Base-by-base conservation (phyloP, 2,329 filamentous ascomycete species). In the Chaetomium sp. region DNA sequence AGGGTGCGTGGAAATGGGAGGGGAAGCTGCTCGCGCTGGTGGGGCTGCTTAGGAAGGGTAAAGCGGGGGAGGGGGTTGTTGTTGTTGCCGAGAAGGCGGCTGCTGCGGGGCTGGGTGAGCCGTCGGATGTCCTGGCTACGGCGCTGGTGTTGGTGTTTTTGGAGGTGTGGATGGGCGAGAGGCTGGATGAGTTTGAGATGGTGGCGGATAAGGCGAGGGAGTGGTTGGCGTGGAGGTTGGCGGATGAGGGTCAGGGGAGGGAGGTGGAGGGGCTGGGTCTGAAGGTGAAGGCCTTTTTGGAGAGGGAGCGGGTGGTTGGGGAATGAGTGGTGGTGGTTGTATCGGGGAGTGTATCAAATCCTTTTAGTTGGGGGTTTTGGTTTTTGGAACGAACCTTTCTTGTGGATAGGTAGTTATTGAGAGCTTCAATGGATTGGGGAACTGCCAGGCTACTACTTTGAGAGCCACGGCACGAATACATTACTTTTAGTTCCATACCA, bases 171-270 rank as follows among this genome's bases (percentile, higher is more conserved):
- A 69, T 85, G 64, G 69, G 42, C 0, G 75, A 67, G 0, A 78
- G 84, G 58, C 76, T 78, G 72, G 87, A 86, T 2, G 79, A 80
- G 7, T 91, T 87, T 87, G 87, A 88, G 67, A 78, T 90, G 78
- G 75, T 90, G 51, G 71, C 65, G 4, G 71, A 73, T 7, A 74
- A 72, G 68, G 71, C 71, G 2, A 61, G 25, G 31, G 66, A 27
- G n/a, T 89, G 85, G 84, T 60, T 87, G 38, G 61, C 67, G 47
- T 55, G 25, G 23, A 56, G 61, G 60, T 10, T 69, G n/a, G 13
- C 4, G 29, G 54, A 42, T 16, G 19, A 27, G 33, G 35, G 55
- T 6, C 57, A 60, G 19, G 55, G 9, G 27, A 35, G 12, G n/a
- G 29, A 49, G 10, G 58, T 64, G 27, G 66, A 66, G 29, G 66